Percentiles rank a stretch among this genome's conserved stretches.
phyloP scores from a whole-genome alignment of 306 rosid species.

The Mimosa pudica region DNA sequence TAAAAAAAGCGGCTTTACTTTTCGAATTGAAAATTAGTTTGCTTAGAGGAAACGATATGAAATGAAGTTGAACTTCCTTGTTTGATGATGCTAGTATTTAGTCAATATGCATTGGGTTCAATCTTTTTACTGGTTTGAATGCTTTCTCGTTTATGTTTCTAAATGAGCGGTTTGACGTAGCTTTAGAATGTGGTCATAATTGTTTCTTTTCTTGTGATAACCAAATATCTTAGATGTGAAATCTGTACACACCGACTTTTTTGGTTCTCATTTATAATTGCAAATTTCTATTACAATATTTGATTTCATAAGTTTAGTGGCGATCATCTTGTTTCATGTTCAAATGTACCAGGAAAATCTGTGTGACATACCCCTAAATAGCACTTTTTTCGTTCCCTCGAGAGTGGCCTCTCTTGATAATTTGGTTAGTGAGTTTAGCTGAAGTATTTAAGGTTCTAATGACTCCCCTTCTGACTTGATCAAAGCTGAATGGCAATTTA shows the following conservation, averaged over 20 bases:
- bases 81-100: neutral
- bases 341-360: conserved; percentile 12
- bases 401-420: neutral
- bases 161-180: neutral
- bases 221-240: conserved; percentile 4
- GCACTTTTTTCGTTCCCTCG: conserved; percentile 22
- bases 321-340: conserved; percentile 21
- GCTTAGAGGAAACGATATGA: conserved; percentile 1
- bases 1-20: neutral
- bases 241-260: neutral
- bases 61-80: conserved; percentile 24
- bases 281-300: neutral
- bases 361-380: neutral
- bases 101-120: conserved; percentile 14
- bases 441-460: neutral
- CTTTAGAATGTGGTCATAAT: neutral
- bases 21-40: conserved; percentile 5
- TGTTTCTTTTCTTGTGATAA: neutral
- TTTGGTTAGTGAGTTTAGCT: conserved; percentile 6
- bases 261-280: neutral
- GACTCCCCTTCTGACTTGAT: conserved; percentile 19
- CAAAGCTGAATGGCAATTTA: conserved; percentile 23
- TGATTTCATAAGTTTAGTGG: neutral
- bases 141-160: neutral
- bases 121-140: neutral